Evolutionary conservation across 805 yeast species (phyloP).

Genomic region (Myxozyma neglecta): DNA sequence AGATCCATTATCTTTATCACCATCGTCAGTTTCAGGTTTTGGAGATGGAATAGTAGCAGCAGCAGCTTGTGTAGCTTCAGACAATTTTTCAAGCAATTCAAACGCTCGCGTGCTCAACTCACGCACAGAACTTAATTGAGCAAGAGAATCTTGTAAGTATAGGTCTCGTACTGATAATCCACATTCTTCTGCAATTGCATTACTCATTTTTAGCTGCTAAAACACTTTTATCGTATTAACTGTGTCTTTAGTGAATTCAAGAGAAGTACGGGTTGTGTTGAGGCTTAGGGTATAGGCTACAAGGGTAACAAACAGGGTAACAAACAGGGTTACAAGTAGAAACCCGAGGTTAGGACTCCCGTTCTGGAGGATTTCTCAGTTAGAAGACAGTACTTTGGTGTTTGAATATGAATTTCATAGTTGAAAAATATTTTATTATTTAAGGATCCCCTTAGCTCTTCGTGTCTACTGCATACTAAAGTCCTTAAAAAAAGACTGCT

Average conservation of each 20-base stretch:
- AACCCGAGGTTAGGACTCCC: no score
- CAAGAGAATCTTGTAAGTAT: conserved; percentile 1
- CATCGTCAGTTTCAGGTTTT: not conserved
- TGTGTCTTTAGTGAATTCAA: not conserved
- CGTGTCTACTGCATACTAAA: no score
- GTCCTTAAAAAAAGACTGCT: no score
- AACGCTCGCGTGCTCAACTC: conserved; percentile 9
- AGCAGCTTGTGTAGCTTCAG: conserved; percentile 7
- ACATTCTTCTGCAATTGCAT: not conserved
- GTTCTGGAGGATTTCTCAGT: no score
- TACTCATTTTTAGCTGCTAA: not conserved
- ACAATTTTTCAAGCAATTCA: not conserved
- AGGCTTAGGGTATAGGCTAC: no score
- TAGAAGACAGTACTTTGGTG: no score
- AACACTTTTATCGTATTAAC: not conserved
- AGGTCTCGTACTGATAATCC: not conserved
- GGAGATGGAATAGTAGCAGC: conserved; percentile 15
- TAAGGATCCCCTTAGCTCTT: no score
- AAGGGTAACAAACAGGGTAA: no score
- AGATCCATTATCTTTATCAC: not conserved
- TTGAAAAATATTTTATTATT: no score
- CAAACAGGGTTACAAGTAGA: no score
- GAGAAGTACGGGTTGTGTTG: no score
- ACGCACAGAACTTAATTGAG: conserved; percentile 8
- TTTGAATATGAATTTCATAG: no score